These are phyloP conservation scores for Exophiala sp. DNA, from an alignment of 2,329 filamentous ascomycete species.

Conservation along the genomic window DNA sequence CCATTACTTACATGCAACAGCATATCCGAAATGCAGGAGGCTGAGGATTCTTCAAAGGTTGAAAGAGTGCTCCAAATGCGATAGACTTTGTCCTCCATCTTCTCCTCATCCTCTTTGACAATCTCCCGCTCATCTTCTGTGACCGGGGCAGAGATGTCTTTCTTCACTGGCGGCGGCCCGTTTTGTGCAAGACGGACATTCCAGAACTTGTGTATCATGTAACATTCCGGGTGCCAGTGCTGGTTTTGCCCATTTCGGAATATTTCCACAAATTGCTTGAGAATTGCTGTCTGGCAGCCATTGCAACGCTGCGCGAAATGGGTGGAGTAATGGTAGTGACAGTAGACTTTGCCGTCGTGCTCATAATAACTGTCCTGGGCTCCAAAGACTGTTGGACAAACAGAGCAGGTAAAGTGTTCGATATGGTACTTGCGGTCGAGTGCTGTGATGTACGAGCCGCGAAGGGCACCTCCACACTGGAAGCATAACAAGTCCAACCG, in stretches of 20 bases:
- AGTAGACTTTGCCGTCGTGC: conserved; percentile 92
- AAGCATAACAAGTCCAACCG: conserved; percentile 85
- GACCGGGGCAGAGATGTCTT: conserved; percentile 49
- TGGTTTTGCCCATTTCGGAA: conserved; percentile 97
- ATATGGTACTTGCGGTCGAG: conserved; percentile 98
- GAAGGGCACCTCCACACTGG: conserved; percentile 83
- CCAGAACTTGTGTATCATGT: conserved; percentile 99
- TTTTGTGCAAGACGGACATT: conserved; percentile 77
- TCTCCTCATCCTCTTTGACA: conserved; percentile 80
- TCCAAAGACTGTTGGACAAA: conserved; percentile 95
- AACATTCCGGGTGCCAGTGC: conserved; percentile 98
- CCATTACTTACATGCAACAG: conserved; percentile 96
- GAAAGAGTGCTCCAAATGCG: conserved; percentile 97
- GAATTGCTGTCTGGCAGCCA: conserved; percentile 90
- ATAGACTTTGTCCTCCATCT: conserved; percentile 96
- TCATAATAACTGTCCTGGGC: conserved; percentile 99
- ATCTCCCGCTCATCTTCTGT: conserved; percentile 64
- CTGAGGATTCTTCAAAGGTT: conserved; percentile 94
- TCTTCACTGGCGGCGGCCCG: conserved; percentile 46
- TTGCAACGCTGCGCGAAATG: conserved; percentile 95
- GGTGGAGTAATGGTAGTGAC: conserved; percentile 97
- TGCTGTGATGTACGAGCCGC: conserved; percentile 96
- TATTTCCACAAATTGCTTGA: conserved; percentile 99
- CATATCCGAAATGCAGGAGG: conserved; percentile 98
- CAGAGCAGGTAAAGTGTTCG: conserved; percentile 96